phyloP scores from a whole-genome alignment of 2,329 filamentous ascomycete species.

The Phoma sp. region DNA sequence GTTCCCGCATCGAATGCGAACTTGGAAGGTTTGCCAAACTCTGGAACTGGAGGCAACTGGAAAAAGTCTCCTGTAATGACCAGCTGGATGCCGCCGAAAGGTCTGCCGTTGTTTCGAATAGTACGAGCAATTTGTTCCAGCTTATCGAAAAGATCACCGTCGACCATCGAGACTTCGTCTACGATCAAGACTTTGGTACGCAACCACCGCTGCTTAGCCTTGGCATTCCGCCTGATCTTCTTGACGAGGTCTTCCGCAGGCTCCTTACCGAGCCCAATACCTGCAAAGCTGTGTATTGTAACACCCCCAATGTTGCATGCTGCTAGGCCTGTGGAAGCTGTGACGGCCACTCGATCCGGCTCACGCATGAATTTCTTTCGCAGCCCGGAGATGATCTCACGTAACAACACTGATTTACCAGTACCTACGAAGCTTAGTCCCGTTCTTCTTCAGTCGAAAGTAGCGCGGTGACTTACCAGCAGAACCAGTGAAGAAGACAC shows the following conservation, averaged over 20 bases:
- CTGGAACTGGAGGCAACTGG: constrained; percentile 91
- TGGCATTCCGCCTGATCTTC: constrained; percentile 87
- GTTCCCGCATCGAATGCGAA: constrained; percentile 93
- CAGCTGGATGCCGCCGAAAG: constrained; percentile 95
- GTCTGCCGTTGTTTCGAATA: constrained; percentile 86
- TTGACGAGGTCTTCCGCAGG: constrained; percentile 78
- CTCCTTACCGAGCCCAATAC: constrained; percentile 94
- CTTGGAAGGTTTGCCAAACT: constrained; percentile 73
- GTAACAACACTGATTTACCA: constrained; percentile 94
- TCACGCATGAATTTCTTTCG: constrained; percentile 77
- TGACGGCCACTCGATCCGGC: constrained; percentile 86
- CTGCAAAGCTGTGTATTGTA: constrained; percentile 93
- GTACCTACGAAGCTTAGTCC: constrained; percentile 60
- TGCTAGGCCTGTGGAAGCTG: constrained; percentile 92
- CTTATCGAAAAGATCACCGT: constrained; percentile 96
- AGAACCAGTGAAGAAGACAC: constrained; percentile 97
- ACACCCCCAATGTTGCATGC: constrained; percentile 97
- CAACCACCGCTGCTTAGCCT: constrained; percentile 88
- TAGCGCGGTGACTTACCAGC: constrained; percentile 61
- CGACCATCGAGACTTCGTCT: constrained; percentile 98
- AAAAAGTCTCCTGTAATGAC: constrained; percentile 98
- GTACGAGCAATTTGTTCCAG: constrained; percentile 84
- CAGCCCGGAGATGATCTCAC: constrained; percentile 83
- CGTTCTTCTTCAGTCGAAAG: not conserved
- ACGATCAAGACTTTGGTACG: constrained; percentile 86